Conservation (phyloP, 306 rosid genomes). For the Canavalia gladiata region DNA sequence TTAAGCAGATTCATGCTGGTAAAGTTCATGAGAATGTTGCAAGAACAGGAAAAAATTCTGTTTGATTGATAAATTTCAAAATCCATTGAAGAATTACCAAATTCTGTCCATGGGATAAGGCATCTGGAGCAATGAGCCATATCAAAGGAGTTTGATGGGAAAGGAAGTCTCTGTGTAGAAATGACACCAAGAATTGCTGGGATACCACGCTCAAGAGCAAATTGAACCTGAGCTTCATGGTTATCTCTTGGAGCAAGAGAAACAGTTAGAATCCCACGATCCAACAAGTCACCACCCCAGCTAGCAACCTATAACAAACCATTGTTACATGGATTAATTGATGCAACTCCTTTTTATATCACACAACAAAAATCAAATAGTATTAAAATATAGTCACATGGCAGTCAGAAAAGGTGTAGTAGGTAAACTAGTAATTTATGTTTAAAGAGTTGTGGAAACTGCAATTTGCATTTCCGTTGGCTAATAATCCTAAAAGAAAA, state of each 20-base stretch:
- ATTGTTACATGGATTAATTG: constrained; percentile 37
- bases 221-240: constrained; percentile 99
- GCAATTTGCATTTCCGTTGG: constrained; percentile 11
- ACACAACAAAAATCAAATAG: constrained; percentile 2
- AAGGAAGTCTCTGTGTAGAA: constrained; percentile 97
- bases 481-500: constrained; percentile 5
- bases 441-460: constrained; percentile 14
- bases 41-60: constrained; percentile 11
- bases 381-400: background rate
- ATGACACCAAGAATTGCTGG: constrained; percentile 97
- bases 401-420: background rate
- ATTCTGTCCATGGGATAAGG: constrained; percentile 99
- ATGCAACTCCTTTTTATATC: background rate
- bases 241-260: constrained; percentile 99
- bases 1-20: constrained; percentile 19
- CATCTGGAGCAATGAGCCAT: constrained; percentile 99
- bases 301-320: constrained; percentile 83
- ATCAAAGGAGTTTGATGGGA: constrained; percentile 92
- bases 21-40: constrained; percentile 23
- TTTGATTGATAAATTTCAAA: constrained; percentile 15
- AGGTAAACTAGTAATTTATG: background rate
- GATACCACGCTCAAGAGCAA: constrained; percentile 97
- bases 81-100: constrained; percentile 66
- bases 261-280: constrained; percentile 85
- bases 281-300: constrained; percentile 99